Conservation (phyloP, 345 rosid species). For the Garcia nutans region DNA sequence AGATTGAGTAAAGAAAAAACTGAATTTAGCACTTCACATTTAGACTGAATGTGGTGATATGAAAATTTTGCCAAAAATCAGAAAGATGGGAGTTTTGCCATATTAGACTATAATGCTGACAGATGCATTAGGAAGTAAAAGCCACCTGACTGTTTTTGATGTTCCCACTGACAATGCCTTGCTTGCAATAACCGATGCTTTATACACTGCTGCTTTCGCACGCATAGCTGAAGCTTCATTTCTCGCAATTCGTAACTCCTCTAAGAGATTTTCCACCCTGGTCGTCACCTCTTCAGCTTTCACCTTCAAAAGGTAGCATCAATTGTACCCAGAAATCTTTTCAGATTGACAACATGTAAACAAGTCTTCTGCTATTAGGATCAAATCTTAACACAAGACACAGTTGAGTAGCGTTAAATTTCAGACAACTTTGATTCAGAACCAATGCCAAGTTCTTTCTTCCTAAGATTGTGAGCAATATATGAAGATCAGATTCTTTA, state of each 20-base stretch:
- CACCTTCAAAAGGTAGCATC: slow-evolving; percentile 52
- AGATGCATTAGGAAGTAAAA: neutral
- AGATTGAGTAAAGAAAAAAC: neutral
- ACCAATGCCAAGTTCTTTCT: neutral
- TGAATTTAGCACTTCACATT: neutral
- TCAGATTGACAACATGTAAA: neutral
- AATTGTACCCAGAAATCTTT: slow-evolving; percentile 10
- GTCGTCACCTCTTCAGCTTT: slow-evolving; percentile 80
- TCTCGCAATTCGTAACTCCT: slow-evolving; percentile 68
- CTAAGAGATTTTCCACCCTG: slow-evolving; percentile 76
- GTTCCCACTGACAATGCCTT: slow-evolving; percentile 64
- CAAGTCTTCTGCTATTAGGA: neutral
- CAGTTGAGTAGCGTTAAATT: neutral
- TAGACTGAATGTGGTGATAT: neutral
- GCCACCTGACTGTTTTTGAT: slow-evolving; percentile 56
- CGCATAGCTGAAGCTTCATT: slow-evolving; percentile 73
- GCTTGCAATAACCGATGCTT: slow-evolving; percentile 66
- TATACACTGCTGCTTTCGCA: slow-evolving; percentile 68
- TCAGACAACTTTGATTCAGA: neutral
- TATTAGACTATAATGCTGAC: neutral
- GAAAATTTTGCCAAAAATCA: neutral
- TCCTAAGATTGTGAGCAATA: neutral
- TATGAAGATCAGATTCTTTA: neutral
- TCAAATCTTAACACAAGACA: neutral
- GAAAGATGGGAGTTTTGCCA: neutral